Percentiles rank a stretch among this genome's conserved stretches.
These are phyloP conservation scores for Tetracladium marchalianum DNA, from an alignment of 495 filamentous ascomycete genomes.

Conservation along the genomic window DNA sequence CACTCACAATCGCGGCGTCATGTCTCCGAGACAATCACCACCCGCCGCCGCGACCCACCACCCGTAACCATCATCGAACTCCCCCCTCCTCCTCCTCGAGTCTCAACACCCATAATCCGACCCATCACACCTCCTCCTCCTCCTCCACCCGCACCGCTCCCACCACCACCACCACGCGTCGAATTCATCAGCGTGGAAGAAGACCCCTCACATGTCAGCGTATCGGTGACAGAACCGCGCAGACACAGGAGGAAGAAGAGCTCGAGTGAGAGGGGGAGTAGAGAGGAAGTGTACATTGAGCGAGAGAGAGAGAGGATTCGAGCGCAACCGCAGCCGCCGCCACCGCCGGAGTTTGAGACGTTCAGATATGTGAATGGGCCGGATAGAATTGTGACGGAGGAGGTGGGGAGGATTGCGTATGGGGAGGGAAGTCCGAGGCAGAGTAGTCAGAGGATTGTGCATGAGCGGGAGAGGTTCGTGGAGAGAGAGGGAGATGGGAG, in stretches of 20 bases:
- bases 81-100: slow-evolving; percentile 3
- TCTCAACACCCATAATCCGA: too few species aligned
- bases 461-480: slow-evolving; percentile 5
- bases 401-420: neutral
- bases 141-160: slow-evolving; percentile 9
- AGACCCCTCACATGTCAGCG: slow-evolving; percentile 24
- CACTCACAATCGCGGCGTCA: neutral
- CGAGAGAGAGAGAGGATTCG: slow-evolving; percentile 30
- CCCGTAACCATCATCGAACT: slow-evolving; percentile 17
- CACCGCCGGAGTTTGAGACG: slow-evolving; percentile 30
- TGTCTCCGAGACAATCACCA: slow-evolving; percentile 16
- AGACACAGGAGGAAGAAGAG: slow-evolving; percentile 1
- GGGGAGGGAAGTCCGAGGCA: neutral
- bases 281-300: slow-evolving; percentile 40
- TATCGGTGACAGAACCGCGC: slow-evolving; percentile 16
- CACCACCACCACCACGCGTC: slow-evolving; percentile 28
- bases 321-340: slow-evolving; percentile 21
- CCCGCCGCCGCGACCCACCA: slow-evolving; percentile 21
- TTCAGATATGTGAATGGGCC: slow-evolving; percentile 39
- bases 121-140: neutral
- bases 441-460: slow-evolving; percentile 10
- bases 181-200: slow-evolving; percentile 44
- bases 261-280: slow-evolving; percentile 19
- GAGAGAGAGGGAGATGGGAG: slow-evolving; percentile 16
- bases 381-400: neutral